phyloP scores from a whole-genome alignment of 176 grass and related monocot genomes.

The Panicum miliaceum region DNA sequence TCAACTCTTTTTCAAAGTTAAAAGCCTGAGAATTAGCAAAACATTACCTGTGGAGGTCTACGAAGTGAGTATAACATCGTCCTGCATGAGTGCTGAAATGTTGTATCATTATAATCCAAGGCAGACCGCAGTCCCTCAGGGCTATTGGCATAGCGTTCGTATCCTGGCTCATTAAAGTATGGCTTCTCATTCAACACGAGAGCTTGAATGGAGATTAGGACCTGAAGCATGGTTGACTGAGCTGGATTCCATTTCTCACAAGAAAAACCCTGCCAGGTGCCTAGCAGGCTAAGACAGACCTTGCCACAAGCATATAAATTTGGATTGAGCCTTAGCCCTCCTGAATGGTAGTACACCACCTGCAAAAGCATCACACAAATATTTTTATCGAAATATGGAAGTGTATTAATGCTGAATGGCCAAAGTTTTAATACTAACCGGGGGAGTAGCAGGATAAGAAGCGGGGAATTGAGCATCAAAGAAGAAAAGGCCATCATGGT shows the following conservation, averaged over 20 bases:
- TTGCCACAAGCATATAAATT: constrained; percentile 88
- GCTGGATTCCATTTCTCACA: constrained; percentile 86
- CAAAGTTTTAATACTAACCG: constrained; percentile 52
- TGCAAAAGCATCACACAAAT: constrained; percentile 44
- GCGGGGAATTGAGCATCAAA: constrained; percentile 80
- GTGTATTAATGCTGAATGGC: background rate
- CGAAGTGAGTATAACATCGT: constrained; percentile 87
- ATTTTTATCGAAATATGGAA: constrained; percentile 36
- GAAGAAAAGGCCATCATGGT: constrained; percentile 97
- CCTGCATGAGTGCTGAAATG: constrained; percentile 80
- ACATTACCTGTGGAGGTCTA: constrained; percentile 70
- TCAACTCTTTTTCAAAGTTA: background rate
- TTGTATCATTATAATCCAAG: constrained; percentile 63
- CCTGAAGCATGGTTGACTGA: constrained; percentile 91
- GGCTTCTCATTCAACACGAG: constrained; percentile 90
- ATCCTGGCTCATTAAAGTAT: constrained; percentile 92
- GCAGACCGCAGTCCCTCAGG: constrained; percentile 42
- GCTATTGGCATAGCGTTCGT: constrained; percentile 50
- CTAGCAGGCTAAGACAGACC: constrained; percentile 89
- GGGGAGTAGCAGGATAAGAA: constrained; percentile 71
- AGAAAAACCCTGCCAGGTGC: constrained; percentile 72
- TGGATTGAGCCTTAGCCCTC: constrained; percentile 83
- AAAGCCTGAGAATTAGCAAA: constrained; percentile 29
- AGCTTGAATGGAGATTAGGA: constrained; percentile 91
- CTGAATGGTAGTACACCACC: constrained; percentile 74